Evolutionary conservation across 2,329 filamentous ascomycete species (phyloP).

Genomic region (Verticillium nubilum): DNA sequence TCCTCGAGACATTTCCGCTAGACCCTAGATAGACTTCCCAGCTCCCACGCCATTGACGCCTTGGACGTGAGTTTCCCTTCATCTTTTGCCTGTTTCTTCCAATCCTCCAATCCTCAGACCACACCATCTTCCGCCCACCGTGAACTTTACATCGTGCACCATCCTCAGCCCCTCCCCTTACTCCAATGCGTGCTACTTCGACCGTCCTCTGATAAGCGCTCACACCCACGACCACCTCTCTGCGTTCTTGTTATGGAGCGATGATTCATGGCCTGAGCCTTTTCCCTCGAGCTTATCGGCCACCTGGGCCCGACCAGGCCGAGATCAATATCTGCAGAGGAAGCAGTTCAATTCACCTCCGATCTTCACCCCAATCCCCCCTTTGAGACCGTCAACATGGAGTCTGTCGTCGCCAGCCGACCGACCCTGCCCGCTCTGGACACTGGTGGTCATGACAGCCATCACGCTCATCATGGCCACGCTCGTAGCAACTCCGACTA

Average conservation of each 20-base stretch:
- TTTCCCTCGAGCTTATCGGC: constrained; percentile 11
- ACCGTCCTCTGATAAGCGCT: background rate
- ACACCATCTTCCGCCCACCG: background rate
- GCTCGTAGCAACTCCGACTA: background rate
- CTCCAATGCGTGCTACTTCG: constrained; percentile 1
- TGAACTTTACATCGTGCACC: background rate
- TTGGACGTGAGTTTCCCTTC: background rate
- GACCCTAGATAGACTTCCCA: background rate
- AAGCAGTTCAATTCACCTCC: background rate
- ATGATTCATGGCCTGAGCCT: constrained; percentile 11
- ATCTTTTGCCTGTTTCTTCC: background rate
- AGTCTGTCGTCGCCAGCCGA: constrained; percentile 4
- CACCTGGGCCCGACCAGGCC: constrained; percentile 6
- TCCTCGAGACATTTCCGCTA: background rate
- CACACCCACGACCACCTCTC: background rate
- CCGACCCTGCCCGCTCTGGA: constrained; percentile 10
- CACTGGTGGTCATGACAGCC: constrained; percentile 1
- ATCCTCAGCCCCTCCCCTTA: background rate
- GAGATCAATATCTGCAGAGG: background rate
- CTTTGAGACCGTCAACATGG: background rate
- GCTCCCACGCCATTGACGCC: background rate
- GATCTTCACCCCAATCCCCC: background rate
- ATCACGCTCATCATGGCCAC: background rate
- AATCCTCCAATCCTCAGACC: background rate
- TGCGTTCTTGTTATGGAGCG: background rate